Base-by-base conservation (phyloP, 306 rosid species). In the Quercus aquifolioides region DNA sequence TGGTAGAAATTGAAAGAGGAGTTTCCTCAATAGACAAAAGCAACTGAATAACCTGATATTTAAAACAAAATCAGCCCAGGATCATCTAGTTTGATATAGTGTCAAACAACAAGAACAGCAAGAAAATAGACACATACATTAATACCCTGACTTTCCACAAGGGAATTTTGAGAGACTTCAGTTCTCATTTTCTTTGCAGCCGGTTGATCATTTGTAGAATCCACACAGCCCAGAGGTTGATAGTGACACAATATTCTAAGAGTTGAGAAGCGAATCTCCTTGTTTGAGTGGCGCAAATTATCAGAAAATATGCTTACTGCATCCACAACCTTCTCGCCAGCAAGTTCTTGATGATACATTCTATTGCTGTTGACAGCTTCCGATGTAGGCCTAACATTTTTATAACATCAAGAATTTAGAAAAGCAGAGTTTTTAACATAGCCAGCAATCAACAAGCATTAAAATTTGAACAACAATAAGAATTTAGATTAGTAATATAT, bases 1-100 rank as follows among this genome's bases (percentile, higher is more conserved):
- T 90, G 49, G 94, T 86, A 67, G 88, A 86, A 55, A 92, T 81
- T 14, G 99, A 91, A 81, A 89, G 80, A 21, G 92, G 94, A 69
- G 93, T 92, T 62, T 88, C 86, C 87, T 95, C 98, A 63, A 95
- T 79, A 3, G 88, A 87, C 75, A 95, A 96, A 41, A 95, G 90
- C 18, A 89, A 85, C 82, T 71, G 85, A 49, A 95, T 83, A 83
- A 86, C 92, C 98, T 95, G 92, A 79, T 23, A 88, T 69, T 86
- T 84, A 52, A 86, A 76, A 52, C 76, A 78, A 81, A 82, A 80
- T 71, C 69, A 78, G 72, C 11, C 65, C 49, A 55, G 43, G 30
- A 49, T 23, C 74, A 73, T 33, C 11, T 64, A 11, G 30, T 49
- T 28, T 41, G 33, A 81, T 52, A 82, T 65, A 51, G 76, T 52